phyloP scores from a whole-genome alignment of 1,139 yeast genomes.

The Candida dubliniensis region DNA sequence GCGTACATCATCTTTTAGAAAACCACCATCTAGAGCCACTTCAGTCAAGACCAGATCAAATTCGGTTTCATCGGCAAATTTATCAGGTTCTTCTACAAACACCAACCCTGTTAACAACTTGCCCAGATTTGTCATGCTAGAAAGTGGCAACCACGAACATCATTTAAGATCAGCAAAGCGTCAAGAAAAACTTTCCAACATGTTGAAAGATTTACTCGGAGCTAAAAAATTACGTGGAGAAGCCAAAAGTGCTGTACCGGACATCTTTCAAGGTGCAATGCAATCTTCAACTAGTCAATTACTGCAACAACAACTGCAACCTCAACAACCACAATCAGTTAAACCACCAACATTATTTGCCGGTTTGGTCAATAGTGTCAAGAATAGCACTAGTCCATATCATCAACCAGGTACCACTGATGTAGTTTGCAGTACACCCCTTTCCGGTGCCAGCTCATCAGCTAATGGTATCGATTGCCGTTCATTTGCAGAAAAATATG shows the following conservation, averaged over 20 bases:
- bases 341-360: constrained; percentile 79
- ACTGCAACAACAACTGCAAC: constrained; percentile 14
- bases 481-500: constrained; percentile 50
- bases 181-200: constrained; percentile 82
- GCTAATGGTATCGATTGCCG: constrained; percentile 28
- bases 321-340: constrained; percentile 9
- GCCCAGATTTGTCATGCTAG: constrained; percentile 55
- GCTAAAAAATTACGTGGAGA: constrained; percentile 78
- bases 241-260: constrained; percentile 85
- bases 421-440: background rate
- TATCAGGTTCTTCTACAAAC: constrained; percentile 5
- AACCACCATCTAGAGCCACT: constrained; percentile 10
- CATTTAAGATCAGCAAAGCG: constrained; percentile 73
- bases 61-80: constrained; percentile 5
- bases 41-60: constrained; percentile 6
- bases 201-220: constrained; percentile 84
- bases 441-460: background rate
- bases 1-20: constrained; percentile 10
- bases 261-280: constrained; percentile 29
- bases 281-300: constrained; percentile 15
- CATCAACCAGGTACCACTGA: constrained; percentile 17
- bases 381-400: constrained; percentile 30
- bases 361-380: constrained; percentile 72
- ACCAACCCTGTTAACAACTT: constrained; percentile 10
- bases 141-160: constrained; percentile 78